Evolutionary conservation across 306 rosid genomes (phyloP).

Genomic region (Astragalus membranaceus): DNA sequence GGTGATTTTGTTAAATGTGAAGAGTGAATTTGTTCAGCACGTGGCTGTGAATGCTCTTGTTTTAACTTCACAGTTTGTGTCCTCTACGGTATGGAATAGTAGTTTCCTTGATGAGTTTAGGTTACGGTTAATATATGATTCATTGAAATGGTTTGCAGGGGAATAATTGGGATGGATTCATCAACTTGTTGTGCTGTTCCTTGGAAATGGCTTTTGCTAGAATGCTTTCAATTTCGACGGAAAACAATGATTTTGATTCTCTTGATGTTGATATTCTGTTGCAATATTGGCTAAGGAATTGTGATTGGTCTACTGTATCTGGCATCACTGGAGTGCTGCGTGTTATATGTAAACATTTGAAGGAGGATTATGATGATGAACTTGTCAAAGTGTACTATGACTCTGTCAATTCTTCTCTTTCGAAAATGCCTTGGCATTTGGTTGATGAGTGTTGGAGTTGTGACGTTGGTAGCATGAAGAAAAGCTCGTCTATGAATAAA

Average conservation of each 20-base stretch:
- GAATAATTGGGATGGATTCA: slow-evolving; percentile 33
- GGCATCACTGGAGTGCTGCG: slow-evolving; percentile 50
- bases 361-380: slow-evolving; percentile 36
- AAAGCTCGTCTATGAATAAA: slow-evolving; percentile 21
- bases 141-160: slow-evolving; percentile 30
- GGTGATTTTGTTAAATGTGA: slow-evolving; percentile 35
- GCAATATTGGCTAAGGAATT: slow-evolving; percentile 33
- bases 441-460: slow-evolving; percentile 30
- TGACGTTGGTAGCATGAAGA: slow-evolving; percentile 12
- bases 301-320: slow-evolving; percentile 54
- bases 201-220: slow-evolving; percentile 40
- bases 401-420: slow-evolving; percentile 47
- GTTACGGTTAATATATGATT: background rate
- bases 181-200: slow-evolving; percentile 40
- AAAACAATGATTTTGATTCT: slow-evolving; percentile 19
- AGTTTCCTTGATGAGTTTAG: slow-evolving; percentile 1
- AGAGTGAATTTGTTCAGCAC: slow-evolving; percentile 43
- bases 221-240: slow-evolving; percentile 20
- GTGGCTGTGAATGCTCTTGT: slow-evolving; percentile 40
- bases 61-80: slow-evolving; percentile 30
- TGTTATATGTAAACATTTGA: slow-evolving; percentile 49
- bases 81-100: slow-evolving; percentile 20
- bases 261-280: slow-evolving; percentile 23
- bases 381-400: slow-evolving; percentile 42
- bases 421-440: slow-evolving; percentile 50